Evolutionary conservation across 2,329 filamentous ascomycete genomes (phyloP), one percentile per base, ranked within the genome.

Genomic region (Ophiostoma pallidulum): DNA sequence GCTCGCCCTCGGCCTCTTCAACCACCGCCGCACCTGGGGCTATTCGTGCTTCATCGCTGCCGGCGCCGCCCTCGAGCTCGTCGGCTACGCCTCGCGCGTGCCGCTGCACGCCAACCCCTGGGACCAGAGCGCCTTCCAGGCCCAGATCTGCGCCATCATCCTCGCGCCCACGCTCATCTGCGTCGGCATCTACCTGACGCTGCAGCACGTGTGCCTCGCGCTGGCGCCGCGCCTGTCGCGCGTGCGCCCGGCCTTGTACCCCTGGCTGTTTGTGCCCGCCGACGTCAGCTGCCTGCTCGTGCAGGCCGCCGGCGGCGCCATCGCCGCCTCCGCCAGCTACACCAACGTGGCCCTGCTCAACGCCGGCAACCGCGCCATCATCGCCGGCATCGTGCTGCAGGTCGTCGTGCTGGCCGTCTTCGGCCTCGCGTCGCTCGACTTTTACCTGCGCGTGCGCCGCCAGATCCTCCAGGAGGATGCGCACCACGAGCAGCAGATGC

Each of bases 131-230:
- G 69, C 71, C 50, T 81, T 81, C 63, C 63, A 79, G 60, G 70
- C 74, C 39, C 75, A 80, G 52, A 78, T 81, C 60, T 71, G 70
- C 62, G 66, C 70, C 62, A 75, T 79, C 63, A 74, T 78, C 61
- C 68, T 78, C 43, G 73, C 66, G n/a, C 75, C 75, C 3, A 77
- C 78, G 26, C 69, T 82, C 50, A 67, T 81, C 62, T 78, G 77
- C 62, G 75, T 78, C 53, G 72, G 70, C 57, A 74, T 82, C 61
- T 83, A 82, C 65, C 71, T 83, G 22, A 80, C 75, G 4, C 72
- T 82, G 50, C 78, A 80, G 60, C 77, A 80, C 66, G 61, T 77
- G 54, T 68, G 72, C 49, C 62, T 75, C 29, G 62, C 68, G 40
- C 65, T 77, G 51, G 67, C 65, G 60, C 69, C 74, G 8, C 37